Evolutionary conservation across 73 alveolate genomes (phyloP).

Genomic region (Urostyla sp.): DNA sequence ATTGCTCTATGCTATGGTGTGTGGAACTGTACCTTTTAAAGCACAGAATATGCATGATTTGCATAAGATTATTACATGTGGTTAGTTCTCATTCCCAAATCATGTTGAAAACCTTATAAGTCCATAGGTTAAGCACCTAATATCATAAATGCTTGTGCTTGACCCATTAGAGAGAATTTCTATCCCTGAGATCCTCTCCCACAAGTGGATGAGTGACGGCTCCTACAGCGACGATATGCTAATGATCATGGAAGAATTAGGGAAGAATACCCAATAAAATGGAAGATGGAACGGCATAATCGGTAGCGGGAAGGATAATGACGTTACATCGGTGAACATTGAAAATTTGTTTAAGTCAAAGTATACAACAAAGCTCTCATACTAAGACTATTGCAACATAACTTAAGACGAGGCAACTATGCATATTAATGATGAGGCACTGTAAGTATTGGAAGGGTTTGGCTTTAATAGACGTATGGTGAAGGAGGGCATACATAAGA

Average conservation of each 20-base stretch:
- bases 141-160: constrained; percentile 38
- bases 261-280: no score
- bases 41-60: constrained; percentile 90
- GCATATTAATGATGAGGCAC: constrained; percentile 74
- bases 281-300: no score
- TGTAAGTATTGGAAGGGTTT: constrained; percentile 51
- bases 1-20: constrained; percentile 85
- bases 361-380: constrained; percentile 51
- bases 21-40: constrained; percentile 96
- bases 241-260: no score
- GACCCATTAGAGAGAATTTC: constrained; percentile 59
- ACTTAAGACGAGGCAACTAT: constrained; percentile 73
- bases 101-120: constrained; percentile 24
- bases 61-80: constrained; percentile 80
- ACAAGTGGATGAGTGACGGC: constrained; percentile 45
- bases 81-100: constrained; percentile 57
- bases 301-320: no score
- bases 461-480: constrained; percentile 42
- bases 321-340: constrained; percentile 50
- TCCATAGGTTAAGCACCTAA: constrained; percentile 55
- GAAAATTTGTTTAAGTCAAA: constrained; percentile 52
- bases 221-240: constrained; percentile 32
- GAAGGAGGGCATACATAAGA: constrained; percentile 31
- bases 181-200: constrained; percentile 60
- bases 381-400: constrained; percentile 57